Base-by-base conservation (phyloP, 169 alveolate species). In the Plasmodium gonderi region DNA sequence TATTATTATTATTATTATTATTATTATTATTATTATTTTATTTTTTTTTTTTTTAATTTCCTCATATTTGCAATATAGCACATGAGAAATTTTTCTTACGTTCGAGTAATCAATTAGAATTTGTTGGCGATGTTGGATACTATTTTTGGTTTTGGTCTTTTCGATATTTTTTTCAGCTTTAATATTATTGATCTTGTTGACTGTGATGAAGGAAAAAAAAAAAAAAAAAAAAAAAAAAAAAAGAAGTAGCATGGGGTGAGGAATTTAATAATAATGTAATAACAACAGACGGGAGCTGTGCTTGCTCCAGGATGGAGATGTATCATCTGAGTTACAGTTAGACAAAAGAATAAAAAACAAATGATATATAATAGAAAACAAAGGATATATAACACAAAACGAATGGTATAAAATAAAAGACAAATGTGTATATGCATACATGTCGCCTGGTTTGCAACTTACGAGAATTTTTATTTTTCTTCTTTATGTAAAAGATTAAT, bases 381-480 rank as follows among this genome's bases (percentile, higher is more conserved):
- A n/a, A n/a, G n/a, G n/a, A n/a, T n/a, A n/a, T n/a, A n/a, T n/a
- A n/a, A n/a, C n/a, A n/a, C n/a, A n/a, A n/a, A n/a, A n/a, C n/a
- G n/a, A n/a, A n/a, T n/a, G n/a, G n/a, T n/a, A n/a, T n/a, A n/a
- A n/a, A n/a, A n/a, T n/a, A n/a, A n/a, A 29, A 20, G 31, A 60
- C 40, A 60, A 29, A 60, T 1, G 36, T 23, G 14, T 3, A 60
- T 12, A n/a, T 60, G 40, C 17, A 60, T 20, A 60, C 11, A 60
- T n/a, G 7, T 1, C 72, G 23, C 12, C 26, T 23, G 11, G 23
- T 85, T 42, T n/a, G n/a, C n/a, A 51, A 87, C 93, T 87, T 76
- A 87, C 93, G 68, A 6, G 93, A 87, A 38, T 87, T 75, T 75
- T 87, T 87, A 76, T 87, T 87, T 60, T 87, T 87, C 79, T 87